Evolutionary conservation across 2,329 filamentous ascomycete genomes (phyloP), one percentile per base, ranked within the genome.

Genomic region (Mycosphaerella sp.): DNA sequence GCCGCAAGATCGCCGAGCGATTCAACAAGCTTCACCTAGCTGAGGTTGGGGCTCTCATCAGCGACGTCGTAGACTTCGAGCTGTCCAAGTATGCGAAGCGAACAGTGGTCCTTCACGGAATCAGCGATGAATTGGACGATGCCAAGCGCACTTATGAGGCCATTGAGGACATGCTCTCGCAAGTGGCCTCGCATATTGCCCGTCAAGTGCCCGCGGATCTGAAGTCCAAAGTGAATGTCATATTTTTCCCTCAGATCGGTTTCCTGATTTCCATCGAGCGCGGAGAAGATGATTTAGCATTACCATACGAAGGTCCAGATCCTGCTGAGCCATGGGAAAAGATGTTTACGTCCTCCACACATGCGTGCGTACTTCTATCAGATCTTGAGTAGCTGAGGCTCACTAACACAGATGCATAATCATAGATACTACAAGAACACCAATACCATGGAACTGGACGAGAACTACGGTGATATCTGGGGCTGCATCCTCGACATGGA

Each of bases 211-310:
- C 89, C 1, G 74, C 78, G 53, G 74, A 77, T 14, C 68, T 79
- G 1, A 70, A 75, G 17, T 63, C 68, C 2, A 72, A 75, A 10
- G 67, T 85, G 30, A 90, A 90, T 49, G 94, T 94, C 56, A 85
- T 93, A 14, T 95, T 93, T 66, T 86, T 95, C 55, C 91, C 90
- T 0, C 89, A 95, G 62, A 80, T 96, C 34, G 93, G 93, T 0
- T 98, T 96, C 64, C 78, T 96, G 34, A 86, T 89, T 2, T 82
- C 85, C 0, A 82, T 95, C 13, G 78, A 78, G 1, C 68, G 84
- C 3, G 79, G 89, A 59, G 71, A 75, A 12, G 66, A 73, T 1
- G 81, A 78, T 1, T 80, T 46, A 28, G 81, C 0, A 71, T 75
- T 41, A 78, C 80, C 0, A 72, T 79, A 9, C 90, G 85, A 58